phyloP scores from a whole-genome alignment of 2,329 filamentous ascomycete genomes.

The Pseudomassariella vexata region DNA sequence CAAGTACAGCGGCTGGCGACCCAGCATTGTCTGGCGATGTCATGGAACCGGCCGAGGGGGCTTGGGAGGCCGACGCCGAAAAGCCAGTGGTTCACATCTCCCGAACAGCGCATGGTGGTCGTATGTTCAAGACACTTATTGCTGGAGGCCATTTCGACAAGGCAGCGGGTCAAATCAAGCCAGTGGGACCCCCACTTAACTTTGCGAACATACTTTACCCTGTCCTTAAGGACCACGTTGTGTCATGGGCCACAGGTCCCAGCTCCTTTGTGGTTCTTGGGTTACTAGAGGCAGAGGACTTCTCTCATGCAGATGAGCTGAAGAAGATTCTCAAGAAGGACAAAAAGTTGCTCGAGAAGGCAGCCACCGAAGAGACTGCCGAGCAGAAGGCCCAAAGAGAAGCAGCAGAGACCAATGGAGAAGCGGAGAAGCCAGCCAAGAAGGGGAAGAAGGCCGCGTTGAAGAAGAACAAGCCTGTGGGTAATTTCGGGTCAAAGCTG shows the following conservation, averaged over 20 bases:
- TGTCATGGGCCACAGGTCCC: constrained; percentile 80
- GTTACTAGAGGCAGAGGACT: constrained; percentile 69
- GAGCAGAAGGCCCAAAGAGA: constrained; percentile 48
- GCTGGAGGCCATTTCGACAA: constrained; percentile 84
- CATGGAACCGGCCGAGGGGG: constrained; percentile 29
- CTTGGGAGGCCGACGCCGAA: constrained; percentile 29
- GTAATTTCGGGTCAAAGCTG: constrained; percentile 58
- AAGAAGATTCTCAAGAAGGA: constrained; percentile 66
- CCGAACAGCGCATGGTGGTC: constrained; percentile 58
- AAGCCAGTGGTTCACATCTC: constrained; percentile 46
- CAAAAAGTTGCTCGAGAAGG: constrained; percentile 64
- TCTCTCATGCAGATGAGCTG: constrained; percentile 61
- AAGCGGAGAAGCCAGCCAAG: constrained; percentile 55
- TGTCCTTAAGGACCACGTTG: constrained; percentile 66
- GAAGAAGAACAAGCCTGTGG: constrained; percentile 38
- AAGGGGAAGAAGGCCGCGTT: constrained; percentile 51
- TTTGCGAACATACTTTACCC: constrained; percentile 82
- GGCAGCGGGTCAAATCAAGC: constrained; percentile 62
- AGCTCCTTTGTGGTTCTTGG: constrained; percentile 84
- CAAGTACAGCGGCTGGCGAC: constrained; percentile 55
- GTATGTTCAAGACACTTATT: constrained; percentile 87
- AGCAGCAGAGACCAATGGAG: constrained; percentile 37
- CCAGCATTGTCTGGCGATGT: constrained; percentile 31
- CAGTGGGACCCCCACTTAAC: constrained; percentile 67
- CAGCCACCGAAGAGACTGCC: constrained; percentile 52